Percentiles rank a stretch among this genome's conserved stretches.
Evolutionary conservation across 1,284 basidiomycete species (phyloP).

Genomic region (Uromyces viciae-fabae): DNA sequence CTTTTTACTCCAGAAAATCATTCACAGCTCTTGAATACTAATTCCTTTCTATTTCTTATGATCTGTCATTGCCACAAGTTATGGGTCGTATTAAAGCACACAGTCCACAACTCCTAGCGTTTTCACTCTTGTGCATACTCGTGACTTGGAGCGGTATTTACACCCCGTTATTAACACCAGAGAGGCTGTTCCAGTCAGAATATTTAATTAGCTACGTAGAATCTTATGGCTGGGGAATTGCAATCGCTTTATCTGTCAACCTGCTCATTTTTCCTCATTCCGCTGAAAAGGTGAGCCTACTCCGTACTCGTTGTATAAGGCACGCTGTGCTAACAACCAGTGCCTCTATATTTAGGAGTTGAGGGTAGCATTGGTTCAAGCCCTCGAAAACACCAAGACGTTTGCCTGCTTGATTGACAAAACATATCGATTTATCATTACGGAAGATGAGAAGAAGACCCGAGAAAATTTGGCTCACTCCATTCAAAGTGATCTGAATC

Average conservation of each 20-base stretch:
- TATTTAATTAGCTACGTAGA: conserved; percentile 54
- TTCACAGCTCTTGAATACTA: conserved; percentile 27
- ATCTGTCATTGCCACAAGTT: conserved; percentile 15
- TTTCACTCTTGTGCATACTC: conserved; percentile 53
- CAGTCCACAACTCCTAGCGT: conserved; percentile 52
- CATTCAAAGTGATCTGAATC: conserved; percentile 54
- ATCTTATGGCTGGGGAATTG: conserved; percentile 52
- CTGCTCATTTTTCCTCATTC: conserved; percentile 54
- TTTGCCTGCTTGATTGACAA: conserved; percentile 53
- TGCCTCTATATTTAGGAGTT: conserved; percentile 51
- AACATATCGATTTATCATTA: conserved; percentile 54
- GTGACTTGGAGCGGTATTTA: conserved; percentile 55
- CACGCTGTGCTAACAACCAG: neutral
- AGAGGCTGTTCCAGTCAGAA: conserved; percentile 48
- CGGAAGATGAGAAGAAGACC: conserved; percentile 53
- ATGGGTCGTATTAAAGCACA: conserved; percentile 51
- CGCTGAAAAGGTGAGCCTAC: conserved; percentile 49
- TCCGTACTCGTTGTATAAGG: neutral
- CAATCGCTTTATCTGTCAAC: conserved; percentile 55
- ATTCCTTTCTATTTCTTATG: conserved; percentile 42
- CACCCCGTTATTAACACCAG: conserved; percentile 45
- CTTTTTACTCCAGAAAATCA: neutral
- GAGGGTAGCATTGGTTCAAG: conserved; percentile 53
- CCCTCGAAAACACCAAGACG: conserved; percentile 54
- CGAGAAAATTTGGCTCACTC: conserved; percentile 53